Evolutionary conservation across 169 alveolate genomes (phyloP), one percentile per base, ranked within the genome.

Genomic region (Eimeria acervulina): DNA sequence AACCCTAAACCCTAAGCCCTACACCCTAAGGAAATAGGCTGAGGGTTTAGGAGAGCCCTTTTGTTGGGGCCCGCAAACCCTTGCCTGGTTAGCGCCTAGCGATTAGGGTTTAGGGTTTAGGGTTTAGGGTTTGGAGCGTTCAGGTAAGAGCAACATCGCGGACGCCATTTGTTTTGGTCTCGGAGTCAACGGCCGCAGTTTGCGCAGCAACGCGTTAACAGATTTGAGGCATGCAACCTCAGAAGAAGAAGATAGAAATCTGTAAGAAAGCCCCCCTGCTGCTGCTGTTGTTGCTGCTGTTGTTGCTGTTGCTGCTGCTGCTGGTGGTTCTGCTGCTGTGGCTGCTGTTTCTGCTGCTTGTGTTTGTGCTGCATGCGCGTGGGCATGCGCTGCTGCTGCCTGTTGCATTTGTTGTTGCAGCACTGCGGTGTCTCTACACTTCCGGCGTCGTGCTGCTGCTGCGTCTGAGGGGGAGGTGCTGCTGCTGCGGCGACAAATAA

Each of bases 81-180:
- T n/a, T n/a, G n/a, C n/a, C n/a, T n/a, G n/a, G n/a, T n/a, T n/a
- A n/a, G n/a, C n/a, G 55, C 55, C 55, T 5, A 47, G 19, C 55
- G 31, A 28, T 17, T 76, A 38, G 87, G 55, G 87, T 76, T 76
- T 76, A 76, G 61, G 87, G 55, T 36, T 76, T 76, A 76, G 51
- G 51, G 55, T 76, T 38, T 76, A 38, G 51, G 87, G 51, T 38
- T 76, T 76, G 51, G 87, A 26, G 15, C 44, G 26, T 42, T 19
- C 91, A 91, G 95, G 95, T 1, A 91, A 91, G 52, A 91, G 95
- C 84, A 91, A 91, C 91, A 47, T 91, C 4, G 83, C 91, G 2
- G 95, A 91, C 17, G 95, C 95, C 4, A 61, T 91, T 31, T 74
- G 92, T 36, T 91, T 91, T 84, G 95, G 91, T 28, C 90, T 91